Evolutionary conservation across 441 rosid species (phyloP), one percentile per base, ranked within the genome.

Genomic region (Adansonia grandidieri): DNA sequence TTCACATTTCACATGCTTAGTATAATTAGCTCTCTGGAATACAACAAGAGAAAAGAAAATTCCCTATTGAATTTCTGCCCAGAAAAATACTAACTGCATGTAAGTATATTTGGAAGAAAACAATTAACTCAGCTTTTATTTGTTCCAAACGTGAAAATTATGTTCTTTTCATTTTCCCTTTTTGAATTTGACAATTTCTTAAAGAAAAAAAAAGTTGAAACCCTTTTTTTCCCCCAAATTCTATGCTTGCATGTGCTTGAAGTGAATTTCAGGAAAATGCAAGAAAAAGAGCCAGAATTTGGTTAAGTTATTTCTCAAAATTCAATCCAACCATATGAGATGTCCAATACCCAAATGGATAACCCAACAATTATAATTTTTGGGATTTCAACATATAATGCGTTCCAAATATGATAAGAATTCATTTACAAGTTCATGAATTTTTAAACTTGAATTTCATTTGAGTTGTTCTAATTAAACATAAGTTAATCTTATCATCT

Each of bases 1-100:
- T 47, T 13, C 53, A 69, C 73, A 69, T 47, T 47, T 69, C 40
- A 69, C 73, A 69, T 47, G 58, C 58, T 22, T 69, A 69, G 19
- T 1, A 28, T 19, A 19, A 68, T 68, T 20, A 19, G 5, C 54
- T 45, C 17, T 48, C 19, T 6, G 42, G 50, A 47, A 48, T 22
- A 69, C 19, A 13, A 14, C 22, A 7, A 22, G 11, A 32, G 45
- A 47, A 58, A 58, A 47, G 57, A 47, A 47, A 68, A 14, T 68
- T 47, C 22, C 19, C 10, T 9, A 22, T 22, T 69, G 73, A 48
- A 48, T 69, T 69, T 69, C 56, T 24, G 22, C 17, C 42, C 57
- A 48, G 11, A 69, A 69, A 48, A 20, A 69, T 47, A 48, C 42
- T 37, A 37, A 37, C 20, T 6, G 45, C 19, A 37, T 32, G 6